A percentile compares a stretch with the other conserved stretches of the same genome.
phyloP scores from a whole-genome alignment of 345 rosid genomes.

The Eucalyptus erythrocorys region DNA sequence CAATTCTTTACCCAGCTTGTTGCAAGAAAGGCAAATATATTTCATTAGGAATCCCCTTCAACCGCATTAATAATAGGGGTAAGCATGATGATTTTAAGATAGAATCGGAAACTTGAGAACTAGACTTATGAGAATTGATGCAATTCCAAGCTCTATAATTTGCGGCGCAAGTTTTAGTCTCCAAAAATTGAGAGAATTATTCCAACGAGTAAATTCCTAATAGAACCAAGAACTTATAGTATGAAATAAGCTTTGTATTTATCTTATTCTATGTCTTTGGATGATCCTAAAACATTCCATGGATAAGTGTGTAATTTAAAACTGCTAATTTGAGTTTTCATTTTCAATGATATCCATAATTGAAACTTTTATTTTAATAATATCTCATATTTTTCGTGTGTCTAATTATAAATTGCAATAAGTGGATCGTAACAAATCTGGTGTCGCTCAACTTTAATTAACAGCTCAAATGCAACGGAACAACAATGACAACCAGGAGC shows the following conservation, averaged over 20 bases:
- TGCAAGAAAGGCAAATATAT: neutral
- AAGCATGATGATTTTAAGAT: too few relatives aligned
- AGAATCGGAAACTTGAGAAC: too few relatives aligned
- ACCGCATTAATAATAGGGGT: neutral
- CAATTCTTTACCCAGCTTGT: neutral
- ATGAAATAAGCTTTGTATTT: too few relatives aligned
- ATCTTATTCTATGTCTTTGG: accelerated
- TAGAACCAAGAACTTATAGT: accelerated
- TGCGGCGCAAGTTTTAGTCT: accelerated
- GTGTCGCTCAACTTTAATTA: too few relatives aligned
- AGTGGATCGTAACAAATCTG: accelerated
- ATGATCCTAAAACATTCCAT: accelerated
- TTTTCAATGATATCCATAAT: too few relatives aligned
- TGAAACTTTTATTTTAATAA: too few relatives aligned
- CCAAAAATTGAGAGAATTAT: too few relatives aligned
- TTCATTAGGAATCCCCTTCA: neutral
- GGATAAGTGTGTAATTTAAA: too few relatives aligned
- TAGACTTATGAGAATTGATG: accelerated
- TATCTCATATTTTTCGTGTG: accelerated
- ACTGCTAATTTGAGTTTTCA: too few relatives aligned
- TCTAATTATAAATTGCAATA: too few relatives aligned
- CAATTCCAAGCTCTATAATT: accelerated
- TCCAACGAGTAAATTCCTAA: accelerated
- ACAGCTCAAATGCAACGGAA: neutral
- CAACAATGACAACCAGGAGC: neutral